Conservation (phyloP, 352 stramenopile genomes). For the Phytophthora idaei region DNA sequence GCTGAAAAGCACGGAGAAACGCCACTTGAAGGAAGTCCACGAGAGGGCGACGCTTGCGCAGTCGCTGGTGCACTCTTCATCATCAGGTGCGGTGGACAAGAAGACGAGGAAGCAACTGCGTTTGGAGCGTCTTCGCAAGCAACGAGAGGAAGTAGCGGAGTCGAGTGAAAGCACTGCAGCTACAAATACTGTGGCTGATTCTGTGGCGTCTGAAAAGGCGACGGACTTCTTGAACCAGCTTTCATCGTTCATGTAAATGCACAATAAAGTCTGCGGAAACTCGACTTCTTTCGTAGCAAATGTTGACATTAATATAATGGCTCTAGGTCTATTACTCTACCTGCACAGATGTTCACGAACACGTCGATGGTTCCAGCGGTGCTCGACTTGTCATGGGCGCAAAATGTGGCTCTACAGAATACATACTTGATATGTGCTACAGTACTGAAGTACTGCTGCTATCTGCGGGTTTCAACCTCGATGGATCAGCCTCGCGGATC, state of each 20-base stretch:
- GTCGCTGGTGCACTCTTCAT: conserved; percentile 25
- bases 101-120: conserved; percentile 70
- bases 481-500: conserved; percentile 65
- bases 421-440: background rate
- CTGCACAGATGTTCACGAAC: conserved; percentile 5
- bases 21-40: conserved; percentile 71
- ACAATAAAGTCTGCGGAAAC: conserved; percentile 4
- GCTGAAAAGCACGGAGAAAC: conserved; percentile 66
- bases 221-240: conserved; percentile 70
- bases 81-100: conserved; percentile 31
- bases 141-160: conserved; percentile 26
- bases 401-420: conserved; percentile 8
- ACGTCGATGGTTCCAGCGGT: background rate
- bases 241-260: conserved; percentile 44
- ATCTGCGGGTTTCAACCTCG: conserved; percentile 44
- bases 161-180: background rate
- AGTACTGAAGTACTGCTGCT: background rate
- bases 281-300: background rate
- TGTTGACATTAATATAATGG: background rate
- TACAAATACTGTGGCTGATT: conserved; percentile 26
- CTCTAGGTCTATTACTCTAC: conserved; percentile 22
- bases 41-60: conserved; percentile 54
- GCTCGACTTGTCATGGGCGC: too few relatives aligned
- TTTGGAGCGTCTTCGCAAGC: conserved; percentile 61
- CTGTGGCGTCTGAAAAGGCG: conserved; percentile 48